These are phyloP conservation scores for Fusarium denticulatum DNA, from an alignment of 2,329 filamentous ascomycete species.

Conservation along the genomic window DNA sequence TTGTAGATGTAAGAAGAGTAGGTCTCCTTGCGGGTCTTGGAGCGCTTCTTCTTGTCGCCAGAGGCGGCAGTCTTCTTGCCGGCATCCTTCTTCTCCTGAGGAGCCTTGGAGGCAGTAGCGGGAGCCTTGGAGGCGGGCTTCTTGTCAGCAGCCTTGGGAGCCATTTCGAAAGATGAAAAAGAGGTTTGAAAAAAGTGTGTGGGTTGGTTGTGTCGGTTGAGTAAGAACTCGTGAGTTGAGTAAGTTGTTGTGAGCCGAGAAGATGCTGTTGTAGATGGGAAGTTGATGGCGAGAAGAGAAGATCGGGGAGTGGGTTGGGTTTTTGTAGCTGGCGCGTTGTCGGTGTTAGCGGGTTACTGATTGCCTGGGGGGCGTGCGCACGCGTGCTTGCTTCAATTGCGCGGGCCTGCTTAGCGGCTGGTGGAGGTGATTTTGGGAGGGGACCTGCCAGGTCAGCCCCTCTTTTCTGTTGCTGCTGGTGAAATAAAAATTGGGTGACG, in stretches of 20 bases:
- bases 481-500: constrained; percentile 33
- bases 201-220: constrained; percentile 11
- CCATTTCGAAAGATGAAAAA: constrained; percentile 68
- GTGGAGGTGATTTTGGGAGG: constrained; percentile 35
- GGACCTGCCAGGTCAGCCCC: constrained; percentile 27
- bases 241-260: constrained; percentile 43
- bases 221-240: constrained; percentile 30
- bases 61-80: constrained; percentile 99
- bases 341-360: constrained; percentile 66
- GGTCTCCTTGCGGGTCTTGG: constrained; percentile 99
- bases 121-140: constrained; percentile 99
- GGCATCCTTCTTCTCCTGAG: constrained; percentile 95
- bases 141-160: constrained; percentile 98
- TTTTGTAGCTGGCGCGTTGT: constrained; percentile 71
- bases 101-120: constrained; percentile 73
- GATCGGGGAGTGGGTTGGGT: constrained; percentile 62
- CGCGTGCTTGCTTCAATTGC: constrained; percentile 30
- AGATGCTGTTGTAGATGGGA: constrained; percentile 49
- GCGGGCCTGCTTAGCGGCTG: constrained; percentile 11
- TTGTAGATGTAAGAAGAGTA: constrained; percentile 99
- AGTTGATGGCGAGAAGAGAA: constrained; percentile 59
- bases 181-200: constrained; percentile 9
- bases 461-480: constrained; percentile 29
- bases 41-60: constrained; percentile 99
- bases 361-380: constrained; percentile 51